phyloP scores from a whole-genome alignment of 2,329 filamentous ascomycete species.

The Chaetomium globosum region DNA sequence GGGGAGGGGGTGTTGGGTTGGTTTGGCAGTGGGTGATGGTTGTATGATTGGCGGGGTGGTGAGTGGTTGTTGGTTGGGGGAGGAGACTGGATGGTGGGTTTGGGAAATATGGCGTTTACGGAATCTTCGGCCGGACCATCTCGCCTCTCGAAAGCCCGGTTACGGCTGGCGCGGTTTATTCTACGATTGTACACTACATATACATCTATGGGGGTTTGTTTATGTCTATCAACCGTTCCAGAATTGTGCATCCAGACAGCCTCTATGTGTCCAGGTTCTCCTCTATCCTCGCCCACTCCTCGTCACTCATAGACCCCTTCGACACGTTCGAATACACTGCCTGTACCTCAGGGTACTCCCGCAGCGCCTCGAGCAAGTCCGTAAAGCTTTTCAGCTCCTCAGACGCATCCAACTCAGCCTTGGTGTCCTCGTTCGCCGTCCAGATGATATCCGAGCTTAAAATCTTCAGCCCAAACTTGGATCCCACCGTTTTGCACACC shows the following conservation, averaged over 20 bases:
- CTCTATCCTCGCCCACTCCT: slow-evolving; percentile 57
- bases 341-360: slow-evolving; percentile 73
- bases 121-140: slow-evolving; percentile 13
- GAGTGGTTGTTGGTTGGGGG: neutral
- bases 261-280: slow-evolving; percentile 53
- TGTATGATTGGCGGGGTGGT: neutral
- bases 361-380: slow-evolving; percentile 60
- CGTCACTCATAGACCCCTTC: slow-evolving; percentile 55
- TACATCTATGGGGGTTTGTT: slow-evolving; percentile 1
- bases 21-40: neutral
- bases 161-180: neutral
- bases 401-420: slow-evolving; percentile 62
- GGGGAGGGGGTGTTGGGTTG: neutral
- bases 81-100: neutral
- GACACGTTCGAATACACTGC: slow-evolving; percentile 74
- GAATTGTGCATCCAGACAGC: neutral
- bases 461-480: slow-evolving; percentile 66
- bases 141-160: slow-evolving; percentile 13
- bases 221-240: slow-evolving; percentile 18
- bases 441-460: slow-evolving; percentile 80
- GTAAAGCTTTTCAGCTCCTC: slow-evolving; percentile 60
- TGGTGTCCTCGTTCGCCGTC: slow-evolving; percentile 79
- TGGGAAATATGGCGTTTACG: slow-evolving; percentile 24
- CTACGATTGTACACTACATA: slow-evolving; percentile 41
- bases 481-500: slow-evolving; percentile 65